A percentile compares a stretch with the other conserved stretches of the same genome.
Evolutionary conservation across 305 asterid genomes (phyloP).

Genomic region (Ilex paraguariensis): DNA sequence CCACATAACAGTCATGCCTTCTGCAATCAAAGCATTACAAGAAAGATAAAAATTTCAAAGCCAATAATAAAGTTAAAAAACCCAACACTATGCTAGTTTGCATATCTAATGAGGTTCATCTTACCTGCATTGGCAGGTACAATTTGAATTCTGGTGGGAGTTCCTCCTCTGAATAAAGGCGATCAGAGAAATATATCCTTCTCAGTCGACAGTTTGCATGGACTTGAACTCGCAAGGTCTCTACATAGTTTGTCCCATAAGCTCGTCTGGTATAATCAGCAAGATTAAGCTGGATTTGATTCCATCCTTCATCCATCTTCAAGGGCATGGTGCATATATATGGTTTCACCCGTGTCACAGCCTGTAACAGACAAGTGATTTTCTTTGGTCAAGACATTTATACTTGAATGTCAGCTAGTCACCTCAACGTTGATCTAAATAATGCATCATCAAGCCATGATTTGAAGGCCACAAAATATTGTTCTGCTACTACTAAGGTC

Average conservation of each 20-base stretch:
- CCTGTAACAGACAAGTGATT: conserved; percentile 38
- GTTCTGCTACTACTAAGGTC: too few species aligned
- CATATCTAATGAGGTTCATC: neutral
- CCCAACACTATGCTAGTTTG: neutral
- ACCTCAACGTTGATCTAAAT: too few species aligned
- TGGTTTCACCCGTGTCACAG: conserved; percentile 87
- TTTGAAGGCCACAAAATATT: too few species aligned
- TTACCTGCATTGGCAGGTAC: conserved; percentile 94
- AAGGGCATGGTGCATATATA: conserved; percentile 95
- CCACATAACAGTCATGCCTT: neutral
- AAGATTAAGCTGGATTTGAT: conserved; percentile 87
- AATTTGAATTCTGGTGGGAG: conserved; percentile 97
- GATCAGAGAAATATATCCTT: conserved; percentile 91
- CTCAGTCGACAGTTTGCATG: conserved; percentile 92
- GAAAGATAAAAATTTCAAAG: neutral
- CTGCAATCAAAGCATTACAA: neutral
- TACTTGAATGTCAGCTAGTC: too few species aligned
- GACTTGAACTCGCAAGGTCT: conserved; percentile 91
- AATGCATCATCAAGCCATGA: too few species aligned
- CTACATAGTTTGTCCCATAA: conserved; percentile 91
- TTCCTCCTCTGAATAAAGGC: conserved; percentile 94
- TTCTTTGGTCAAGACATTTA: neutral
- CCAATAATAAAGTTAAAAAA: neutral
- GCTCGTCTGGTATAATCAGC: conserved; percentile 86
- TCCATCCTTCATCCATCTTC: conserved; percentile 96